phyloP scores from a whole-genome alignment of 2,329 filamentous ascomycete genomes.

The Pseudopithomyces chartarum region DNA sequence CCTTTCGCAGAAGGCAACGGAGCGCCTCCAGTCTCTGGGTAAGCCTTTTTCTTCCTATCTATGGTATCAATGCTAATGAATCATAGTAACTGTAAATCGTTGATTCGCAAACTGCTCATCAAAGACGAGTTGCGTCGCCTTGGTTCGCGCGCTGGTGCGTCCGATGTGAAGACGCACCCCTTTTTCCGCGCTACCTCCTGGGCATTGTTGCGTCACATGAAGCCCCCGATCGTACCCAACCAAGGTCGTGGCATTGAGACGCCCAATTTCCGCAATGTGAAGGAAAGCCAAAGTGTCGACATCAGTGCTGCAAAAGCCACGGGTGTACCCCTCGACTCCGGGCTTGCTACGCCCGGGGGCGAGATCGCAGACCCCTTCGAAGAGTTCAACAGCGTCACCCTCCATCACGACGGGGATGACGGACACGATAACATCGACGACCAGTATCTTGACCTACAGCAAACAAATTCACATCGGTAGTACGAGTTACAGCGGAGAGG shows the following conservation, averaged over 20 bases:
- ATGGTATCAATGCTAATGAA: conserved; percentile 35
- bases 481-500: not conserved
- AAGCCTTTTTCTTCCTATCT: conserved; percentile 50
- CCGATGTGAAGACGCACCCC: conserved; percentile 92
- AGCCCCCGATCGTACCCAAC: conserved; percentile 93
- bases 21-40: conserved; percentile 89
- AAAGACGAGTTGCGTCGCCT: conserved; percentile 95
- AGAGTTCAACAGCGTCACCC: conserved; percentile 97
- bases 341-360: conserved; percentile 80
- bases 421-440: conserved; percentile 46
- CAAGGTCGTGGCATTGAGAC: conserved; percentile 91
- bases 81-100: conserved; percentile 85
- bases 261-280: conserved; percentile 96
- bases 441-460: conserved; percentile 28
- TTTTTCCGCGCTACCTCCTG: conserved; percentile 97
- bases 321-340: conserved; percentile 85
- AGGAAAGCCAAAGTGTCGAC: conserved; percentile 95
- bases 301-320: conserved; percentile 64
- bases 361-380: conserved; percentile 91
- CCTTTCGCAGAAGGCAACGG: conserved; percentile 90
- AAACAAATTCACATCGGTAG: conserved; percentile 30
- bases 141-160: conserved; percentile 91
- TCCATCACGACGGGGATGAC: conserved; percentile 94
- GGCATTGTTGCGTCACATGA: conserved; percentile 96
- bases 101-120: conserved; percentile 95